phyloP scores from a whole-genome alignment of 805 yeast genomes.

The Lachancea sp. region DNA sequence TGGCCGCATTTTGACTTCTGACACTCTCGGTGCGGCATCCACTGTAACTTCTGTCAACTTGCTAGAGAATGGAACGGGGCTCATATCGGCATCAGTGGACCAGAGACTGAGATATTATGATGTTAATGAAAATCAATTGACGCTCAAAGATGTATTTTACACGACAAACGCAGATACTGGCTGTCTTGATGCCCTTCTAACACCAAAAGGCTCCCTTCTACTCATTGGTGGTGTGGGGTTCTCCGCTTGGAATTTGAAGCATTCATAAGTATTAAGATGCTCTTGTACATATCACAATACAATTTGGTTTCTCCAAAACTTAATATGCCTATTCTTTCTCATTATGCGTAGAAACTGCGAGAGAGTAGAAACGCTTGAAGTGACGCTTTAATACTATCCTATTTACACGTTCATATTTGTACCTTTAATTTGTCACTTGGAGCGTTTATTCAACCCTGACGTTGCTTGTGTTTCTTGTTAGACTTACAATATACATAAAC shows the following conservation, averaged over 20 bases:
- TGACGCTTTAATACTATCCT: neutral
- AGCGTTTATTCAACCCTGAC: slow-evolving; percentile 53
- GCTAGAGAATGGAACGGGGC: slow-evolving; percentile 25
- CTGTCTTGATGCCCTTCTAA: slow-evolving; percentile 41
- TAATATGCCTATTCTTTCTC: neutral
- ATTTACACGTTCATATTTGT: slow-evolving; percentile 12
- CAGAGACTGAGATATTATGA: slow-evolving; percentile 70
- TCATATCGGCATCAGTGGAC: slow-evolving; percentile 73
- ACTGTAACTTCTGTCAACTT: slow-evolving; percentile 64
- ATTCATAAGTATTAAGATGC: neutral
- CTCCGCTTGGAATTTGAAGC: slow-evolving; percentile 31
- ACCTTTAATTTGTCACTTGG: neutral
- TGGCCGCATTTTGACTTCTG: slow-evolving; percentile 31
- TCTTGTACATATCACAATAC: neutral
- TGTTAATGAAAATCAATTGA: slow-evolving; percentile 24
- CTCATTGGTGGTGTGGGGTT: slow-evolving; percentile 80
- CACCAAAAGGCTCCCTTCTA: slow-evolving; percentile 30
- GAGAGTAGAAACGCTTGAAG: no score
- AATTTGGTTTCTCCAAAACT: neutral
- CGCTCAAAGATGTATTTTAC: slow-evolving; percentile 39
- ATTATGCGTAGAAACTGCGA: no score
- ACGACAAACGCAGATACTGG: slow-evolving; percentile 93
- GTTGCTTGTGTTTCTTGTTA: slow-evolving; percentile 89
- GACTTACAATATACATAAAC: slow-evolving; percentile 90
- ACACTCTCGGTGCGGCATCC: slow-evolving; percentile 69